Base-by-base conservation (phyloP, 306 rosid genomes). In the Ormosia semicastrata region DNA sequence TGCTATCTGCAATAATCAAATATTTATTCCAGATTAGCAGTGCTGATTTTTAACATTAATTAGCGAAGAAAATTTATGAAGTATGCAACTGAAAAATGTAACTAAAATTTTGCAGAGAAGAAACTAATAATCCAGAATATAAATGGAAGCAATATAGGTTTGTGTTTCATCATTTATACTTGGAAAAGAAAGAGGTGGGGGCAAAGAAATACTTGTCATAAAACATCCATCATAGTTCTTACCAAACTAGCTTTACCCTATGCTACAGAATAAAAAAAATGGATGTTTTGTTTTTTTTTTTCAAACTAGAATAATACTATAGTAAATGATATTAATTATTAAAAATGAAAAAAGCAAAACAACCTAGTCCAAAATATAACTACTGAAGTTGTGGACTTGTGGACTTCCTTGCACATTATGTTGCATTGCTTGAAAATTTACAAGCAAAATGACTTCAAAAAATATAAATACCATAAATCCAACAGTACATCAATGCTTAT, bases 1-100 rank as follows among this genome's bases (percentile, higher is more conserved):
- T 44, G 99, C 99, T 83, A 95, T 95, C 99, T 95, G 97, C 81
- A 85, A 59, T 54, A 66, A 84, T 34, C 39, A 39, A 65, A 49
- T 43, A 54, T 50, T 68, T 14, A 67, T 57, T 34, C 57, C 37
- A 59, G 32, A 70, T 17, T 12, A 75, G 62, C n/a, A 52, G 30
- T 30, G 14, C 54, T 66, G 5, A 73, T 46, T 63, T 17, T 43
- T 47, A 5, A 59, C 4, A 11, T 39, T 10, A 65, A 40, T 36
- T 4, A 43, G 7, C 52, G 1, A 9, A 5, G 15, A 62, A 44
- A 49, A 14, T 18, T 73, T 30, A 33, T 41, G 50, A 6, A 40
- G 7, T 52, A n/a, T 30, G 69, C 63, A 68, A 62, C 58, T 52
- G 53, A 32, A 40, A 71, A 67, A 47, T 15, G 13, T 30, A 56